Evolutionary conservation across 2,329 filamentous ascomycete genomes (phyloP), one percentile per base, ranked within the genome.

Genomic region (Leptographium radiaticola): DNA sequence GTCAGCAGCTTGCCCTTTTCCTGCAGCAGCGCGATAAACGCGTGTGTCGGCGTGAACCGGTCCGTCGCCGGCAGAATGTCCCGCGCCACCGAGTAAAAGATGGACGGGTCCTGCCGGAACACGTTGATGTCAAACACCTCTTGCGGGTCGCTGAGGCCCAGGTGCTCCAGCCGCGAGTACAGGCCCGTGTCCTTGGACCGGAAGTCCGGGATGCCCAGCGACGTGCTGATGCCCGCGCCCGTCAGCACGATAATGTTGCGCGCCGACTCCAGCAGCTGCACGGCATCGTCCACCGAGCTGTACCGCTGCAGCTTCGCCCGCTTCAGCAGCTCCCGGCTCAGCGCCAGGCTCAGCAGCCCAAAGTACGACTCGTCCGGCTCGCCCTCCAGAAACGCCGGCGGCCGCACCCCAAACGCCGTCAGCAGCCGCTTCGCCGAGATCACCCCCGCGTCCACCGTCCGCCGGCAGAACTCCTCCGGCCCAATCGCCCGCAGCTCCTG

Each of bases 141-240:
- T 65, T 97, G 90, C 1, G 91, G 91, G 62, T 96, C 90, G 58
- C 74, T 81, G 57, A 84, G 71, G 8, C 89, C 89, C 56, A 93
- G 77, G 62, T 88, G 81, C 61, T 80, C 83, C 51, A 97, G 75
- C 65, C 89, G 85, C 47, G 89, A 84, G 70, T 97, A 97, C 54
- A 97, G 84, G 50, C 91, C 91, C 1, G 84, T 95, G 63, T 88
- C 86, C 67, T 93, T 93, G 52, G 90, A 96, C 60, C 93, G 84
- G 65, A 98, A 98, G 67, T 98, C 93, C 6, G 93, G 93, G 56
- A 98, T 97, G 57, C 93, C 93, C 20, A 98, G 81, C 51, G 89
- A 95, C 1, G 93, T 98, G 31, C 90, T 96, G 61, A 98, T 97
- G 60, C 93, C 93, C 18, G 93, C 93, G 51, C 93, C 93, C 1